These are phyloP conservation scores for Crithidia mellificae DNA, from an alignment of 208 protist species.

Conservation along the genomic window DNA sequence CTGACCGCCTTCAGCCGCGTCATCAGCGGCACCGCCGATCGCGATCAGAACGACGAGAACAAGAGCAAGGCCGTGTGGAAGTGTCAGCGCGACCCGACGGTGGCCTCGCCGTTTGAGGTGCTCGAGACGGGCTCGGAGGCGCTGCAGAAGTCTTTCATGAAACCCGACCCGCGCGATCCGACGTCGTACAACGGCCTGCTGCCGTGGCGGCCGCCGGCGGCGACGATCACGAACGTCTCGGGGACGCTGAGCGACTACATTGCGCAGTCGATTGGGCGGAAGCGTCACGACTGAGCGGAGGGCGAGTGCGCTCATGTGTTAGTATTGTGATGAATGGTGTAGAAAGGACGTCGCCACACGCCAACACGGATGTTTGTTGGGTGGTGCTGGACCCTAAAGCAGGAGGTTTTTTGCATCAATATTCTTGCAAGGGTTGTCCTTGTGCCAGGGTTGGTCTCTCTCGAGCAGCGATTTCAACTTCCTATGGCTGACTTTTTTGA, in stretches of 20 bases:
- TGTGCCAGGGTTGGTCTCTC: too few species aligned
- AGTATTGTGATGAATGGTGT: too few species aligned
- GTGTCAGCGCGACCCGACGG: slow-evolving; percentile 58
- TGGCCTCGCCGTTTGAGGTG: slow-evolving; percentile 70
- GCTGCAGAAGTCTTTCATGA: slow-evolving; percentile 64
- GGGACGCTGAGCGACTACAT: slow-evolving; percentile 34
- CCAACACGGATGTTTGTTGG: too few species aligned
- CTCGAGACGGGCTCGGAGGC: slow-evolving; percentile 70
- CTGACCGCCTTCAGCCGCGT: slow-evolving; percentile 71
- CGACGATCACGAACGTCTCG: slow-evolving; percentile 68
- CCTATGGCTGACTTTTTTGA: too few species aligned
- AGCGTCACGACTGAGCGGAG: not conserved
- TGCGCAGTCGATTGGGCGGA: not conserved
- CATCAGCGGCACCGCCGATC: slow-evolving; percentile 27
- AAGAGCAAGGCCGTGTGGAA: slow-evolving; percentile 51
- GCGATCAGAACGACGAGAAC: slow-evolving; percentile 25
- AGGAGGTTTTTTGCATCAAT: too few species aligned
- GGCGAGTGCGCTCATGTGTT: too few species aligned
- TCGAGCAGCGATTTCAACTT: too few species aligned
- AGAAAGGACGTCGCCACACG: too few species aligned
- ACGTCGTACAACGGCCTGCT: slow-evolving; percentile 75
- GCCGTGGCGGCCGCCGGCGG: slow-evolving; percentile 57
- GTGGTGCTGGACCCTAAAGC: too few species aligned
- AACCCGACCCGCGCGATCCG: slow-evolving; percentile 76
- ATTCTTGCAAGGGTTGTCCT: too few species aligned